Conservation (phyloP, 257 asterid species). For the Scutellaria baicalensis region DNA sequence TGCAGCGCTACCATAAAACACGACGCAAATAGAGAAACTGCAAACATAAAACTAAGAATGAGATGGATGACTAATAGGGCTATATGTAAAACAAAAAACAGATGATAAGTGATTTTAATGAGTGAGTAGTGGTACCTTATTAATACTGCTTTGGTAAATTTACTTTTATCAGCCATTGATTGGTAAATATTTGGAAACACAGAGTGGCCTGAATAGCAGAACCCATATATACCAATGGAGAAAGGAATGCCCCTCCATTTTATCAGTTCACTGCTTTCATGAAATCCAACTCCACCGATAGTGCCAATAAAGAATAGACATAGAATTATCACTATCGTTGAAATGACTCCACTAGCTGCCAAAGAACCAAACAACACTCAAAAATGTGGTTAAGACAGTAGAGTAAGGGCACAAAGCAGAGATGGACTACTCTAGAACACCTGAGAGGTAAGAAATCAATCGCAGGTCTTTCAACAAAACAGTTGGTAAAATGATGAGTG, state of each 20-base stretch:
- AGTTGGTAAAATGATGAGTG: conserved; percentile 67
- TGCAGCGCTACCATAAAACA: conserved; percentile 73
- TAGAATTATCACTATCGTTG: conserved; percentile 48
- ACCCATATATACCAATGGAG: conserved; percentile 78
- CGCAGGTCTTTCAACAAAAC: conserved; percentile 77
- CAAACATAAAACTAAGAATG: conserved; percentile 10
- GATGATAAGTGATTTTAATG: background rate
- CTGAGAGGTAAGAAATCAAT: conserved; percentile 76
- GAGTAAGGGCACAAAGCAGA: background rate
- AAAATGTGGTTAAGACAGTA: background rate
- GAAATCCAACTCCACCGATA: conserved; percentile 56
- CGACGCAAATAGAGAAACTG: conserved; percentile 67
- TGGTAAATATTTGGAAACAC: conserved; percentile 96
- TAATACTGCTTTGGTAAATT: conserved; percentile 58
- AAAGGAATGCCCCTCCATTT: conserved; percentile 79
- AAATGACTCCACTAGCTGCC: conserved; percentile 84
- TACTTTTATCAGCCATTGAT: conserved; percentile 88
- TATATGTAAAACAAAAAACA: background rate
- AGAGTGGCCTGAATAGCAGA: conserved; percentile 84
- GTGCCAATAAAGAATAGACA: conserved; percentile 59
- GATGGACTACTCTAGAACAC: conserved; percentile 21
- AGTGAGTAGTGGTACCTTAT: conserved; percentile 37
- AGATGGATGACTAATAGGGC: background rate
- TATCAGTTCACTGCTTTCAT: conserved; percentile 38
- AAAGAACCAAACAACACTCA: background rate